Conservation (phyloP, 2,329 filamentous ascomycete genomes). For the Fusarium sp. region DNA sequence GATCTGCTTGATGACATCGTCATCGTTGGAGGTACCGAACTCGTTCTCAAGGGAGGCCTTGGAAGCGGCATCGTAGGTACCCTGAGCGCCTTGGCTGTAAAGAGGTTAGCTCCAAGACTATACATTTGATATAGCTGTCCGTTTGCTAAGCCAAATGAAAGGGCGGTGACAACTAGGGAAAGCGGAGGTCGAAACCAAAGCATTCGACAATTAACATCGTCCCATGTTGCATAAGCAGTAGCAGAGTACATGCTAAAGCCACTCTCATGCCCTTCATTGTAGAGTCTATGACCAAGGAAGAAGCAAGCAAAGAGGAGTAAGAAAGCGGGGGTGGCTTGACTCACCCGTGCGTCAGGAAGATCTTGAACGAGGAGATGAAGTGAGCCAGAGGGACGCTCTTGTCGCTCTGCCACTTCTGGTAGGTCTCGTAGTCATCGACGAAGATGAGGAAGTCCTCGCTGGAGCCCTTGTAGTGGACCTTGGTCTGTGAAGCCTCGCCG, state of each 20-base stretch:
- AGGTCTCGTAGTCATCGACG: constrained; percentile 71
- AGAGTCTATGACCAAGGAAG: neutral
- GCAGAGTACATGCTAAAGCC: neutral
- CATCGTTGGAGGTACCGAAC: constrained; percentile 85
- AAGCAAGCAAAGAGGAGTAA: constrained; percentile 3
- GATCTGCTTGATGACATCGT: constrained; percentile 87
- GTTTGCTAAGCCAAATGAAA: neutral
- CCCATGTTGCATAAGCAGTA: neutral
- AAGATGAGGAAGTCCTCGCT: constrained; percentile 73
- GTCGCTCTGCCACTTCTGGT: constrained; percentile 88
- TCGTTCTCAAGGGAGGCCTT: constrained; percentile 84
- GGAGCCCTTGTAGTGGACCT: constrained; percentile 88
- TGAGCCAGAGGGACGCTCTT: constrained; percentile 84
- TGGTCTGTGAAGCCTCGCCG: constrained; percentile 78
- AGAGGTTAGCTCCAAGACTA: constrained; percentile 27
- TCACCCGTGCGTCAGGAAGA: constrained; percentile 92
- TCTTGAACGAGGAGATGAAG: constrained; percentile 89
- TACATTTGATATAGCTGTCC: neutral
- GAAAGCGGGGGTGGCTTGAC: constrained; percentile 56
- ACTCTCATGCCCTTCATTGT: neutral
- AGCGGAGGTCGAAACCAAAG: neutral
- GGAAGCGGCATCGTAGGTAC: constrained; percentile 81
- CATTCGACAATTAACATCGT: neutral
- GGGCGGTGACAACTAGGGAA: neutral
- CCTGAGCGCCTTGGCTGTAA: constrained; percentile 86